Conservation (phyloP, 2,329 filamentous ascomycete genomes). For the Aspergillus fischeri region DNA sequence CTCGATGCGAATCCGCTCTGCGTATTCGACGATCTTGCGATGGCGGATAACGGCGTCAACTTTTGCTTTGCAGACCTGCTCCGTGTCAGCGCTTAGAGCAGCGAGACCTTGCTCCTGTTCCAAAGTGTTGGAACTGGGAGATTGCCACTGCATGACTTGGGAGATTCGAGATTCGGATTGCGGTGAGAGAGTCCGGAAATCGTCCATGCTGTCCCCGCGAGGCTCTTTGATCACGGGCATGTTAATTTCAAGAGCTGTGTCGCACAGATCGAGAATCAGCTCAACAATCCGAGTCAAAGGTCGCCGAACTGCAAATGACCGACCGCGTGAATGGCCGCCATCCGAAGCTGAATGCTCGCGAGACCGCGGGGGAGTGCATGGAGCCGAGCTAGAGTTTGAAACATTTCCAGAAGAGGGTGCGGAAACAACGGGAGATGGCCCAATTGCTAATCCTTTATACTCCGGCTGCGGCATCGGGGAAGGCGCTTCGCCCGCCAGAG, state of each 20-base stretch:
- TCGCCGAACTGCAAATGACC: slow-evolving; percentile 86
- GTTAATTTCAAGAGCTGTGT: slow-evolving; percentile 92
- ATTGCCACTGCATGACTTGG: slow-evolving; percentile 95
- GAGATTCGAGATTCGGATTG: slow-evolving; percentile 93
- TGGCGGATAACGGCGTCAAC: slow-evolving; percentile 91
- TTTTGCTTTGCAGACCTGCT: slow-evolving; percentile 77
- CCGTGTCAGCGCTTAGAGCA: slow-evolving; percentile 83
- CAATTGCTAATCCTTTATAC: slow-evolving; percentile 85
- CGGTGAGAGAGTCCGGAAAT: slow-evolving; percentile 88
- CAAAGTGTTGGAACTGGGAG: slow-evolving; percentile 81
- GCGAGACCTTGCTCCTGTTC: slow-evolving; percentile 92
- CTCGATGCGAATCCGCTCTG: slow-evolving; percentile 90
- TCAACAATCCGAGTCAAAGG: slow-evolving; percentile 93
- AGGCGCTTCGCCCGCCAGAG: slow-evolving; percentile 34
- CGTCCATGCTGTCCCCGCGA: slow-evolving; percentile 59
- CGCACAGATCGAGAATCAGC: slow-evolving; percentile 87
- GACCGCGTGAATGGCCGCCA: slow-evolving; percentile 72
- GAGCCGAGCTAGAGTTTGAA: slow-evolving; percentile 66
- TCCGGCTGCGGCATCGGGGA: slow-evolving; percentile 62
- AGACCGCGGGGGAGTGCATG: slow-evolving; percentile 61
- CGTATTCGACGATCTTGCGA: slow-evolving; percentile 89
- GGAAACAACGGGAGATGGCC: slow-evolving; percentile 62
- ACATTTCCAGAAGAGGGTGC: slow-evolving; percentile 69
- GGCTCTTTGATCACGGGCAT: slow-evolving; percentile 88
- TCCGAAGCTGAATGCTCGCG: slow-evolving; percentile 63